phyloP scores from a whole-genome alignment of 2,329 filamentous ascomycete species.

The Coniochaeta hoffmannii region DNA sequence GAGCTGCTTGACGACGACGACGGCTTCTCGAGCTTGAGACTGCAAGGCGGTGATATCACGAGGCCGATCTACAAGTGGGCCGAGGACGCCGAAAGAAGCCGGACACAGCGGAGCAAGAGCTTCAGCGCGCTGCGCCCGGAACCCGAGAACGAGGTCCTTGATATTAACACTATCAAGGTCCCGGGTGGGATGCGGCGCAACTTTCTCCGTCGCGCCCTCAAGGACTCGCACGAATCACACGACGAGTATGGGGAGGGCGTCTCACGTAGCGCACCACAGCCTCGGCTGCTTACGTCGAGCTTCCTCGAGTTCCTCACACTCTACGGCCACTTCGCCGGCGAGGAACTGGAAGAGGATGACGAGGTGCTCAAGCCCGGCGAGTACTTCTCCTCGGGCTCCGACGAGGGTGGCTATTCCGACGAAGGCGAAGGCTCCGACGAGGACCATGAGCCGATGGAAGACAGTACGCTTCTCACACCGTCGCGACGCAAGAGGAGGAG shows the following conservation, averaged over 20 bases:
- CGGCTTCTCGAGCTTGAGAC: constrained; percentile 85
- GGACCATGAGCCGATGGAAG: constrained; percentile 75
- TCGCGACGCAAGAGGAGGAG: constrained; percentile 66
- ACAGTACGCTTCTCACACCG: constrained; percentile 75
- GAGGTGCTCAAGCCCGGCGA: constrained; percentile 81
- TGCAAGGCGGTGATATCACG: constrained; percentile 93
- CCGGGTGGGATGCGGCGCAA: constrained; percentile 92
- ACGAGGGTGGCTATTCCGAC: constrained; percentile 50
- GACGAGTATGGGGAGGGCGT: constrained; percentile 27
- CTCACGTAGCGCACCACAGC: constrained; percentile 32
- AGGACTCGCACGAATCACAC: constrained; percentile 44
- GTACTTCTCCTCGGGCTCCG: constrained; percentile 78
- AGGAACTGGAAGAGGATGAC: constrained; percentile 94
- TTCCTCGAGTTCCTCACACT: constrained; percentile 94
- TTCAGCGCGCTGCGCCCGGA: constrained; percentile 72
- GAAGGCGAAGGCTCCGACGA: constrained; percentile 49
- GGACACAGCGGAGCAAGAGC: constrained; percentile 66
- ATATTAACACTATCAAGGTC: constrained; percentile 86
- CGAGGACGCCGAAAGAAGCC: constrained; percentile 61
- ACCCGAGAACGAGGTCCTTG: constrained; percentile 70
- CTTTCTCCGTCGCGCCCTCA: constrained; percentile 71
- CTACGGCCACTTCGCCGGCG: constrained; percentile 95
- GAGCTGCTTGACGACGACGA: constrained; percentile 53
- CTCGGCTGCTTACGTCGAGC: constrained; percentile 74
- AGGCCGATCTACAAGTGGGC: constrained; percentile 95